phyloP scores from a whole-genome alignment of 495 filamentous ascomycete species.

The Alectoria sarmentosa region DNA sequence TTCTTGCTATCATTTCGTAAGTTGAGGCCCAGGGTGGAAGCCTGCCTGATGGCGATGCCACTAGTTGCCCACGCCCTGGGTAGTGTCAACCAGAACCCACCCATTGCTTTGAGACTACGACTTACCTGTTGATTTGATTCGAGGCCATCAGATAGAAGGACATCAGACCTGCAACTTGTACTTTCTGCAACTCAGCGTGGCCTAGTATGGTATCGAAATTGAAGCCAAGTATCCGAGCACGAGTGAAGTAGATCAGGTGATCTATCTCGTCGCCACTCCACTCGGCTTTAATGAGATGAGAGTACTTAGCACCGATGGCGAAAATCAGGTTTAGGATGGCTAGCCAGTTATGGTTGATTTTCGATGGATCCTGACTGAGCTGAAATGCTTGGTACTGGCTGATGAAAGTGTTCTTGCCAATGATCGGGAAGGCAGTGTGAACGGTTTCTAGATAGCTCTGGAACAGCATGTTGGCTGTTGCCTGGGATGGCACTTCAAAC shows the following conservation, averaged over 20 bases:
- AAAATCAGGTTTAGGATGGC: constrained; percentile 61
- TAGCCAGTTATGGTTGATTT: constrained; percentile 46
- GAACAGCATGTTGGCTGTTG: constrained; percentile 48
- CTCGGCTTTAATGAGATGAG: constrained; percentile 45
- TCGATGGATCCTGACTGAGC: constrained; percentile 28
- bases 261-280: constrained; percentile 45
- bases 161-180: constrained; percentile 53
- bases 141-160: constrained; percentile 55
- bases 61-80: constrained; percentile 56
- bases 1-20: constrained; percentile 50
- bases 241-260: constrained; percentile 53
- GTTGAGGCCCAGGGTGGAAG: constrained; percentile 56
- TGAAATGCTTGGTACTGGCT: constrained; percentile 42
- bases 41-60: constrained; percentile 54
- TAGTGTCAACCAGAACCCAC: not conserved
- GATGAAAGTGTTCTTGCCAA: constrained; percentile 43
- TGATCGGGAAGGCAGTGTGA: constrained; percentile 55
- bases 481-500: constrained; percentile 48
- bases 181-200: constrained; percentile 56
- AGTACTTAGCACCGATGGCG: constrained; percentile 54
- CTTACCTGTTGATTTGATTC: constrained; percentile 58
- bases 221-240: constrained; percentile 53
- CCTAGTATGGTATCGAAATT: constrained; percentile 46
- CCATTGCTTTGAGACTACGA: not conserved
- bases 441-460: constrained; percentile 51